Conservation (phyloP, 1,139 yeast species). For the Suhomyces terraborum region DNA sequence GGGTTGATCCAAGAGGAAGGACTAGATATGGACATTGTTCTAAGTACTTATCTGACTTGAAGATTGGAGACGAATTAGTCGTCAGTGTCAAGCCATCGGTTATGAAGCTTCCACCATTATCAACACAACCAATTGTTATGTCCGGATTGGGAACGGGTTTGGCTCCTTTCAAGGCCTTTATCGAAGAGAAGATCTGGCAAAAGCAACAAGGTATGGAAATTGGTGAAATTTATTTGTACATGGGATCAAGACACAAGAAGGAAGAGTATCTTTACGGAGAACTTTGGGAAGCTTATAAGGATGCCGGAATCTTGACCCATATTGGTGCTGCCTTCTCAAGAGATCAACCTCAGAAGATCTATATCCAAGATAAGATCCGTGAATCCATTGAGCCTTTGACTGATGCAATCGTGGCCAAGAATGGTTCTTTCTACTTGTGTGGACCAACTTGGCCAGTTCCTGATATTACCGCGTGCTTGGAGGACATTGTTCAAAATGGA, state of each 20-base stretch:
- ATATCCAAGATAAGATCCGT: slow-evolving; percentile 91
- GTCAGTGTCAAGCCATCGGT: slow-evolving; percentile 97
- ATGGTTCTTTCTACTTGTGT: slow-evolving; percentile 93
- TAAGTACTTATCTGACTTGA: slow-evolving; percentile 77
- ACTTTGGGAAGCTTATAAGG: slow-evolving; percentile 94
- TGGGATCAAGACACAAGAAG: slow-evolving; percentile 95
- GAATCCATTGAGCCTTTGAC: slow-evolving; percentile 73
- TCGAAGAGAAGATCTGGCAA: slow-evolving; percentile 96
- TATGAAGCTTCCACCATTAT: slow-evolving; percentile 88
- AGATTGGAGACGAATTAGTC: slow-evolving; percentile 81
- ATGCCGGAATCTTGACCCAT: slow-evolving; percentile 89
- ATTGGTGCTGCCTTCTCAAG: slow-evolving; percentile 98
- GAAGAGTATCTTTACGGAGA: slow-evolving; percentile 97
- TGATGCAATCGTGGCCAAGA: slow-evolving; percentile 72
- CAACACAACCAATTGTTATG: slow-evolving; percentile 92
- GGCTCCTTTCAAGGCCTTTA: slow-evolving; percentile 97
- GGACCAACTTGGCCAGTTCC: slow-evolving; percentile 99
- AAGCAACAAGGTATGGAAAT: slow-evolving; percentile 83
- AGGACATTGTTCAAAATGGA: slow-evolving; percentile 74
- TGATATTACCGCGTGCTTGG: slow-evolving; percentile 87
- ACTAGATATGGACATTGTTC: slow-evolving; percentile 94
- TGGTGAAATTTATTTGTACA: slow-evolving; percentile 84
- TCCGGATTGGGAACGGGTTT: slow-evolving; percentile 97
- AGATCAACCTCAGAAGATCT: slow-evolving; percentile 93
- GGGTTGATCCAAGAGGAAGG: slow-evolving; percentile 88